Percentiles rank a stretch among this genome's conserved stretches.
Conservation (phyloP, 176 grass and related monocot species). For the Oryza meridionalis region DNA sequence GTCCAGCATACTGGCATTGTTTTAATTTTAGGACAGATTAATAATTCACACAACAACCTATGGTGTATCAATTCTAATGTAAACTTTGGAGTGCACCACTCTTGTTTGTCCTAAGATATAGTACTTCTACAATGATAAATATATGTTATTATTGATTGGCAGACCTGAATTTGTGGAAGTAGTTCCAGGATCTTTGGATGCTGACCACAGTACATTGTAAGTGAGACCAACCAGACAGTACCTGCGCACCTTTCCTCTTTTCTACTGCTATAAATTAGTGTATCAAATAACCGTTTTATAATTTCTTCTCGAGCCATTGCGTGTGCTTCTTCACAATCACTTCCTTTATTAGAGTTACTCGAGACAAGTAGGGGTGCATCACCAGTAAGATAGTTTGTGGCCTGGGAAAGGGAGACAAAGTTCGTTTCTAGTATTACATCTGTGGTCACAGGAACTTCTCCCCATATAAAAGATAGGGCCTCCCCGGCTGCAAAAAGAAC, state of each 20-base stretch:
- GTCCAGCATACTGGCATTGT: background rate
- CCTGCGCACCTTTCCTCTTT: conserved; percentile 94
- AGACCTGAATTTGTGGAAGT: conserved; percentile 94
- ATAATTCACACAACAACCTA: background rate
- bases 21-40: conserved; percentile 2
- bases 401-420: conserved; percentile 82
- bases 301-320: conserved; percentile 69
- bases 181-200: conserved; percentile 90
- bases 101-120: background rate
- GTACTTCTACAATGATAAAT: conserved; percentile 8
- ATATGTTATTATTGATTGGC: conserved; percentile 15
- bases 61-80: conserved; percentile 18
- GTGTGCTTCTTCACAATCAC: conserved; percentile 60
- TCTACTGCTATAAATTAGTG: conserved; percentile 86
- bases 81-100: background rate
- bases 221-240: conserved; percentile 94
- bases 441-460: conserved; percentile 74
- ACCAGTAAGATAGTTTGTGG: conserved; percentile 81
- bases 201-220: conserved; percentile 88
- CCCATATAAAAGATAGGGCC: conserved; percentile 98
- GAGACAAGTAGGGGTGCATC: conserved; percentile 54
- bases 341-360: conserved; percentile 49
- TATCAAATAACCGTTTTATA: conserved; percentile 81
- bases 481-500: conserved; percentile 93
- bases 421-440: conserved; percentile 87